These are phyloP conservation scores for Fagus sylvatica DNA, from an alignment of 306 rosid genomes.

Conservation along the genomic window DNA sequence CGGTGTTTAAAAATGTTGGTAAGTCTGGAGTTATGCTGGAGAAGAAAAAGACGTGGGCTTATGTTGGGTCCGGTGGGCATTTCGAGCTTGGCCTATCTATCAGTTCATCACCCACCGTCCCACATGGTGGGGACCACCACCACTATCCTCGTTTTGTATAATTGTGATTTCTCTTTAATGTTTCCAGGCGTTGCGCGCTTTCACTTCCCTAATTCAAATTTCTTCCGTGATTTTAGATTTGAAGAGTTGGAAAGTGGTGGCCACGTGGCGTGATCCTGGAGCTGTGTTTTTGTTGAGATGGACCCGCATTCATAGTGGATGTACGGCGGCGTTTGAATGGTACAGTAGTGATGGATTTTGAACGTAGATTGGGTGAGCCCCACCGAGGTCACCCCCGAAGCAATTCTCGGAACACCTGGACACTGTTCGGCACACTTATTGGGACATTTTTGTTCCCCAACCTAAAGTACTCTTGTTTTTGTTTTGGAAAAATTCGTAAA, in stretches of 20 bases:
- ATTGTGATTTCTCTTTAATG: too few relatives aligned
- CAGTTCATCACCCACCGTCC: conserved; percentile 8
- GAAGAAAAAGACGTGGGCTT: conserved; percentile 48
- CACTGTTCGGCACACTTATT: not conserved
- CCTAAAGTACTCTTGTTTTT: not conserved
- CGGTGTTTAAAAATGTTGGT: too few relatives aligned
- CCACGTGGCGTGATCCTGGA: conserved; percentile 35
- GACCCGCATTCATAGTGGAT: too few relatives aligned
- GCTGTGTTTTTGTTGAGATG: not conserved
- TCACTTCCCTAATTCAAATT: conserved; percentile 80
- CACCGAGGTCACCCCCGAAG: not conserved
- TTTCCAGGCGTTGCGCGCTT: conserved; percentile 68
- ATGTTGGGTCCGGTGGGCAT: conserved; percentile 20
- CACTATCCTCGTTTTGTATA: too few relatives aligned
- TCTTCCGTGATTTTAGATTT: conserved; percentile 16
- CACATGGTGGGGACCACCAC: conserved; percentile 74
- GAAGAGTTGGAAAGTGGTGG: not conserved
- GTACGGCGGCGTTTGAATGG: conserved; percentile 30
- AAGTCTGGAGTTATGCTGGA: not conserved
- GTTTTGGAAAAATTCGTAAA: not conserved
- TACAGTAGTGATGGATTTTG: too few relatives aligned
- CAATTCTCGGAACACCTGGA: not conserved
- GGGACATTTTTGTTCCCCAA: too few relatives aligned
- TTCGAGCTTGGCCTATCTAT: conserved; percentile 38
- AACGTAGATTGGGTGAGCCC: not conserved